Percentiles rank a stretch among this genome's conserved stretches.
phyloP scores from a whole-genome alignment of 139 green algal species.

The Chlorella sp. region DNA sequence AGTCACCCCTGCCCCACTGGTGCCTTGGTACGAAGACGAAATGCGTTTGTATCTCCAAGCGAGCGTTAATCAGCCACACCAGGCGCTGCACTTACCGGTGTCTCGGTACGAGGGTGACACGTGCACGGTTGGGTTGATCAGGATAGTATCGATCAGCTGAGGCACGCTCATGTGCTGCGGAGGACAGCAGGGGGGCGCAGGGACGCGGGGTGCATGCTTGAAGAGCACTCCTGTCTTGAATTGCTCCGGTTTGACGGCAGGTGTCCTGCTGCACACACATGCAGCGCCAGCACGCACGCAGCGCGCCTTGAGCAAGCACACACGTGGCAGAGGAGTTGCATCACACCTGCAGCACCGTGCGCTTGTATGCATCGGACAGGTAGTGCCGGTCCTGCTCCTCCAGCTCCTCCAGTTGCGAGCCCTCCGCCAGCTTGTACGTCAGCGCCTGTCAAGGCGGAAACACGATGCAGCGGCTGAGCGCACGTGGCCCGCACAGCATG shows the following conservation, averaged over 20 bases:
- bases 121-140: conserved; percentile 90
- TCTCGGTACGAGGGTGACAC: conserved; percentile 63
- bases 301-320: no score
- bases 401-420: conserved; percentile 56
- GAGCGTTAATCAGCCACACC: no score
- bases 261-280: background rate
- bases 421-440: conserved; percentile 52
- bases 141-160: conserved; percentile 94
- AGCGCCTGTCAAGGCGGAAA: conserved; percentile 51
- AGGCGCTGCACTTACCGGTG: conserved; percentile 19
- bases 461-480: background rate
- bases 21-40: no score
- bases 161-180: conserved; percentile 81
- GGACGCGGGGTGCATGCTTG: background rate
- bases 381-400: conserved; percentile 75
- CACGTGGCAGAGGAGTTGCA: background rate
- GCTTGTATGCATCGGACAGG: conserved; percentile 88
- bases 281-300: background rate
- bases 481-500: no score
- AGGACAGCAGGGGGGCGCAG: conserved; percentile 15
- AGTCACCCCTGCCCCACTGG: no score
- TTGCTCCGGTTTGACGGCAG: background rate
- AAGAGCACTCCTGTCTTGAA: no score
- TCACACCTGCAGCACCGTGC: conserved; percentile 50
- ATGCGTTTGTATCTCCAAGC: no score